A percentile compares a stretch with the other conserved stretches of the same genome.
These are phyloP conservation scores for Serpula lacrymans DNA, from an alignment of 768 basidiomycete species.

Conservation along the genomic window DNA sequence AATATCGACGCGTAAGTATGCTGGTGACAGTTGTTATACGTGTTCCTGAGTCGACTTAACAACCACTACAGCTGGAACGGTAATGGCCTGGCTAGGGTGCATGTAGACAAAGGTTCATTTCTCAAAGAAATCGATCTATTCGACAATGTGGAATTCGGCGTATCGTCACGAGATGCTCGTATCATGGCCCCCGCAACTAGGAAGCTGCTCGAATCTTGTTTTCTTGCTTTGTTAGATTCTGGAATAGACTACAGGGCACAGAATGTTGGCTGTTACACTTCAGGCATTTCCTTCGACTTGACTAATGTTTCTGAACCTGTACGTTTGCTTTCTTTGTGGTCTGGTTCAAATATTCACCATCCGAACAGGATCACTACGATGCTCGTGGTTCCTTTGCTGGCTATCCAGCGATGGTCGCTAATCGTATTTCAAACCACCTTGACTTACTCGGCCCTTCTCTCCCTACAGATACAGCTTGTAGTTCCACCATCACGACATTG, in stretches of 20 bases:
- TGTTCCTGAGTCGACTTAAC: no score
- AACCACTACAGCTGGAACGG: conserved; percentile 32
- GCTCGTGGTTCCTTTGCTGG: conserved; percentile 32
- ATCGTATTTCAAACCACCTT: conserved; percentile 39
- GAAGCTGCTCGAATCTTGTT: conserved; percentile 35
- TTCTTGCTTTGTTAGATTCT: conserved; percentile 43
- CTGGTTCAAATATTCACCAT: neutral
- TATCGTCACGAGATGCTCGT: conserved; percentile 9
- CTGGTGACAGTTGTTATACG: neutral
- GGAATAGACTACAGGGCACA: conserved; percentile 43
- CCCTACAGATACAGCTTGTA: conserved; percentile 49
- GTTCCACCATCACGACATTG: conserved; percentile 42
- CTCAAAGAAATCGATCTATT: conserved; percentile 35
- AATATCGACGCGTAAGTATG: conserved; percentile 26
- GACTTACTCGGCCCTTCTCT: conserved; percentile 46
- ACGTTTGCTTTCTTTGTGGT: conserved; percentile 1
- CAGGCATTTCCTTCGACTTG: conserved; percentile 26
- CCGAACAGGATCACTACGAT: conserved; percentile 32
- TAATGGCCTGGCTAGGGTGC: conserved; percentile 21
- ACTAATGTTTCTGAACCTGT: conserved; percentile 27
- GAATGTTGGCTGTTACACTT: conserved; percentile 41
- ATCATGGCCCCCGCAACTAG: conserved; percentile 32
- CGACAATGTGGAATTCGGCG: conserved; percentile 39
- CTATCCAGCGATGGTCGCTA: conserved; percentile 36
- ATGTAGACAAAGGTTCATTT: conserved; percentile 31